A percentile compares a stretch with the other conserved stretches of the same genome.
These are phyloP conservation scores for Aspergillus sclerotioniger DNA, from an alignment of 495 filamentous ascomycete genomes.

Conservation along the genomic window DNA sequence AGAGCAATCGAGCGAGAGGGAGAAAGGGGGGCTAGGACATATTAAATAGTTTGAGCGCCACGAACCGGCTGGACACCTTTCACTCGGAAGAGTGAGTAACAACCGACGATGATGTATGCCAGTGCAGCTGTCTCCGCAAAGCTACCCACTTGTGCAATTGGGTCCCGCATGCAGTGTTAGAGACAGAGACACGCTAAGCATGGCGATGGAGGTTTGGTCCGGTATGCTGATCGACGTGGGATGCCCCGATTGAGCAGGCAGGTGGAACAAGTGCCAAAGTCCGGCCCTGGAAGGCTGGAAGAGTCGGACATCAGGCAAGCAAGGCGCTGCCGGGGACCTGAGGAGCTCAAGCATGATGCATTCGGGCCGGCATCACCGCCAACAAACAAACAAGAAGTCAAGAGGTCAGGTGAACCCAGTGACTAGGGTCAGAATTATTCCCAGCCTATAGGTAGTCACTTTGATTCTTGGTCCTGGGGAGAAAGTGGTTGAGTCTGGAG, in stretches of 20 bases:
- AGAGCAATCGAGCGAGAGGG: background rate
- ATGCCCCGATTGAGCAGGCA: background rate
- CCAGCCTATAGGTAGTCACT: background rate
- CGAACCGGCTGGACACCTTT: background rate
- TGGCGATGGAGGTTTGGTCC: background rate
- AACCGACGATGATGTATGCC: background rate
- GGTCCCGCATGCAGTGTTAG: background rate
- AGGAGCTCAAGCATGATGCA: background rate
- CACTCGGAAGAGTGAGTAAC: background rate
- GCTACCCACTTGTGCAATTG: background rate
- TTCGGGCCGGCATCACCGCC: background rate
- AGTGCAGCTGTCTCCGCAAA: background rate
- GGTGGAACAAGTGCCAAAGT: background rate
- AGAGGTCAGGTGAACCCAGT: background rate
- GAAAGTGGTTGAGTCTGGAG: background rate
- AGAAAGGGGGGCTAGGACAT: background rate
- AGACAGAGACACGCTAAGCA: background rate
- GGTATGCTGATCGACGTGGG: conserved; percentile 2
- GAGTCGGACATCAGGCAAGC: conserved; percentile 1
- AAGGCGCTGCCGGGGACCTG: background rate
- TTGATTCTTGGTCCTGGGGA: background rate
- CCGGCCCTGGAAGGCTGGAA: conserved; percentile 1
- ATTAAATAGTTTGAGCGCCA: background rate
- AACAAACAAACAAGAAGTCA: background rate
- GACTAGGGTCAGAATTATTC: background rate